Evolutionary conservation across 1,139 yeast genomes (phyloP).

Genomic region (Pichia sp.): DNA sequence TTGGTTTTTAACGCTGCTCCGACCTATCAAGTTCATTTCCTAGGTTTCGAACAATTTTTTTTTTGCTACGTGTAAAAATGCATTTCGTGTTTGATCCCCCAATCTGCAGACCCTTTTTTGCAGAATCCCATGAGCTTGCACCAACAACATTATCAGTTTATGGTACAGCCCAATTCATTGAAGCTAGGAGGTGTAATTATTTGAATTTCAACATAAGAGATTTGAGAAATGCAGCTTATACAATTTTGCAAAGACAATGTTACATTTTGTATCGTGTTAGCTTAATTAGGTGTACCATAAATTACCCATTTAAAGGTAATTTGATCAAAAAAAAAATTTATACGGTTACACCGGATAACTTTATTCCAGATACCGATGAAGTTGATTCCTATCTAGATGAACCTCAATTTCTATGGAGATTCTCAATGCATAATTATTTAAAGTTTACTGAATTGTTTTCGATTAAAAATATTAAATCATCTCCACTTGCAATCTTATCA

Average conservation of each 20-base stretch:
- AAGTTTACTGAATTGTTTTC: not conserved
- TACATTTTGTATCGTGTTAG: not conserved
- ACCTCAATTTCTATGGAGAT: conserved; percentile 9
- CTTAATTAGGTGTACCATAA: no score
- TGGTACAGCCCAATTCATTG: not conserved
- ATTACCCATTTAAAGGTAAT: no score
- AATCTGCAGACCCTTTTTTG: no score
- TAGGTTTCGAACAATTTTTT: no score
- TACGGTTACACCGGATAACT: not conserved
- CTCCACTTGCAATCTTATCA: not conserved
- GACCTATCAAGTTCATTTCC: no score
- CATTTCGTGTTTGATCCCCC: no score
- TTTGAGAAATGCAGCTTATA: not conserved
- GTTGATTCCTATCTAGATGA: not conserved
- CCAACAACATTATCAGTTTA: not conserved
- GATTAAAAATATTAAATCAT: not conserved
- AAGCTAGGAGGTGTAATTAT: not conserved
- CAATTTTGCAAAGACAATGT: not conserved
- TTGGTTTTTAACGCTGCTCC: no score
- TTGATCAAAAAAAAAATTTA: no score
- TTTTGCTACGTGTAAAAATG: no score
- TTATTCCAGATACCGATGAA: conserved; percentile 1
- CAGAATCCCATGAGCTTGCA: no score
- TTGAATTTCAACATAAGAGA: not conserved
- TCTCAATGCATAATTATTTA: conserved; percentile 4